Conservation (phyloP, 2,329 filamentous ascomycete genomes). For the Juglanconis sp. region DNA sequence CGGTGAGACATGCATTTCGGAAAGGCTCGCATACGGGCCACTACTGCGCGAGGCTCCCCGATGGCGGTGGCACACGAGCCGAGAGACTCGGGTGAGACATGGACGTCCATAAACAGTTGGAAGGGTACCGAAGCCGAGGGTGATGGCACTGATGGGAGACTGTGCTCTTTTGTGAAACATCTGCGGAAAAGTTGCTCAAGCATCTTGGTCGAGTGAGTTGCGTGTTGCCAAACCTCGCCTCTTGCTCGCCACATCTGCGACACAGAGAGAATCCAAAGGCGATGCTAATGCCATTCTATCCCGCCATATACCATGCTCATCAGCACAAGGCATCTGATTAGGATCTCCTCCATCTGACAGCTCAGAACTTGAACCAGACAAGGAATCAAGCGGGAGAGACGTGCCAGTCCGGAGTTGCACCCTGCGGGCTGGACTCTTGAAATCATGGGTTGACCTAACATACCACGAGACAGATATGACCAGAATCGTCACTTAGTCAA, state of each 20-base stretch:
- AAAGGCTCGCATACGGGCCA: constrained; percentile 12
- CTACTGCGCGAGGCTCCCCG: constrained; percentile 14
- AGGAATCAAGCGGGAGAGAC: neutral
- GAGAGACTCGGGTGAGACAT: constrained; percentile 13
- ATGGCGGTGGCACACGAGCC: constrained; percentile 5
- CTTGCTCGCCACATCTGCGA: neutral
- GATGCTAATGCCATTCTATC: neutral
- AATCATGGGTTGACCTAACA: neutral
- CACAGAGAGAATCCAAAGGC: neutral
- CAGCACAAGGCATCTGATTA: neutral
- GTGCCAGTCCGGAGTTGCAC: neutral
- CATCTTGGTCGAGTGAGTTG: neutral
- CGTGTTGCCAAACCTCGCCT: neutral
- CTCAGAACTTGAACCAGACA: neutral
- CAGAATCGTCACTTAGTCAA: too few species aligned
- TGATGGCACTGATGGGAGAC: neutral
- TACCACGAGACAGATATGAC: too few species aligned
- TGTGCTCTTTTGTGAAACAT: neutral
- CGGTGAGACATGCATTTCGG: constrained; percentile 17
- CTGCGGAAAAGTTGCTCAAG: constrained; percentile 4
- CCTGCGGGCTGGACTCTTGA: neutral
- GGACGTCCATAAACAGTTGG: constrained; percentile 1
- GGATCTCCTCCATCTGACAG: neutral
- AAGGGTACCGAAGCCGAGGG: constrained; percentile 11
- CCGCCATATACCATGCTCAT: neutral